Evolutionary conservation across 2,329 filamentous ascomycete genomes (phyloP), one percentile per base, ranked within the genome.

Genomic region (Capronia coronata): DNA sequence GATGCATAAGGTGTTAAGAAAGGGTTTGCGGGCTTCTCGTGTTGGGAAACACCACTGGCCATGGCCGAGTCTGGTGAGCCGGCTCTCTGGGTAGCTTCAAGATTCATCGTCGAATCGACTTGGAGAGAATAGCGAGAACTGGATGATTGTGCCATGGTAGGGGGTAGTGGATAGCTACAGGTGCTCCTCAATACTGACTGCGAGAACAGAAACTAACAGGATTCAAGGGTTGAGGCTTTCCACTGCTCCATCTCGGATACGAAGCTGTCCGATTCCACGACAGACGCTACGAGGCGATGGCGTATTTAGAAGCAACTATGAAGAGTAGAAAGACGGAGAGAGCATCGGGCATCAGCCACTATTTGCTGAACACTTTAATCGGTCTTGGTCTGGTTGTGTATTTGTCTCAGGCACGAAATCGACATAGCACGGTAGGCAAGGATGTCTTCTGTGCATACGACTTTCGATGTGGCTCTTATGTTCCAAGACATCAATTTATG

Each of bases 1-100:
- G 57, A 59, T 3, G 43, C 48, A 46, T 56, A 56, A 1, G 57
- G 57, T 3, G 57, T 56, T n/a, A 52, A 51, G 29, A 59, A 59
- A 3, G 57, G 57, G 41, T 58, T 50, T 14, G 34, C 34, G 9
- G 47, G 14, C 23, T 50, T 49, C 38, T 52, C 44, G 5, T 50
- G 49, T 23, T 46, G 23, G 18, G 16, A 45, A 7, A 19, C 27
- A 9, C 14, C 32, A 45, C n/a, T 22, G 16, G 25, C 45, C 22
- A 30, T 41, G 40, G 34, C 27, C 7, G 52, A 51, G 3, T 54
- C 48, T 13, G 48, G 52, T 22, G 48, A 42, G 14, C 32, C 48
- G 22, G 30, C 40, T n/a, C 41, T 44, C 43, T 48, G 44, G 18
- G 44, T 51, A 9, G 35, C 18, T 35, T 46, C 45, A 9, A 32